Base-by-base conservation (phyloP, 1,284 basidiomycete genomes). In the Cutaneotrichosporon dermatis region DNA sequence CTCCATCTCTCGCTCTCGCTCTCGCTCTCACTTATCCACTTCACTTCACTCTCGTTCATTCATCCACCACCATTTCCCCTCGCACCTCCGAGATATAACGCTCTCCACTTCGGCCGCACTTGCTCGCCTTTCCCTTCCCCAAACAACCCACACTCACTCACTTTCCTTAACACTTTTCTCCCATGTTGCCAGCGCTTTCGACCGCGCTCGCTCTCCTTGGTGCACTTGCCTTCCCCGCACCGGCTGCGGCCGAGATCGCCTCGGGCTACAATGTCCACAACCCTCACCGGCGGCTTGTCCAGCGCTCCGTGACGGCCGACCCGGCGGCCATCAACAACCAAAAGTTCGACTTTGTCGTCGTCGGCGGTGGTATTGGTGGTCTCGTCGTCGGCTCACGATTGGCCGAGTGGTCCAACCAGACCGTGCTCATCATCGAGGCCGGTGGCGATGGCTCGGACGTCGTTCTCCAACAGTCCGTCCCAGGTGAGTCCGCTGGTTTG, bases 351-450 rank as follows among this genome's bases (percentile, higher is more conserved):
- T 79, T 77, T 57, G 66, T 79, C 48, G 74, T 79, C 59, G 75
- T 74, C 8, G 77, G 77, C 43, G 88, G 88, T 41, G 88, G 88
- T 50, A 82, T 86, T 4, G 87, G 86, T 4, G 89, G 89, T 37
- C 81, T 90, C 16, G 85, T 86, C 8, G 74, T 91, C 35, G 89
- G 88, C 2, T 78, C 83, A 13, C 83, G 88, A 33, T 80, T 92
- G 11, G 83, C 86, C 0, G 88, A 88, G 62, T 84, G 88, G 78
- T 72, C 80, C 0, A 83, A 83, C 66, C 81, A 80, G 10, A 86
- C 85, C 1, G 86, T 90, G 5, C 82, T 88, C 40, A 85, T 88
- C 43, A 80, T 89, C 57, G 88, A 90, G 71, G 87, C 87, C 4
- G 88, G 88, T 33, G 81, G 82, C 45, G 81, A 84, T 40, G 87